Conservation (phyloP, 148 eudicot genomes). For the Rhododendron williamsianum region DNA sequence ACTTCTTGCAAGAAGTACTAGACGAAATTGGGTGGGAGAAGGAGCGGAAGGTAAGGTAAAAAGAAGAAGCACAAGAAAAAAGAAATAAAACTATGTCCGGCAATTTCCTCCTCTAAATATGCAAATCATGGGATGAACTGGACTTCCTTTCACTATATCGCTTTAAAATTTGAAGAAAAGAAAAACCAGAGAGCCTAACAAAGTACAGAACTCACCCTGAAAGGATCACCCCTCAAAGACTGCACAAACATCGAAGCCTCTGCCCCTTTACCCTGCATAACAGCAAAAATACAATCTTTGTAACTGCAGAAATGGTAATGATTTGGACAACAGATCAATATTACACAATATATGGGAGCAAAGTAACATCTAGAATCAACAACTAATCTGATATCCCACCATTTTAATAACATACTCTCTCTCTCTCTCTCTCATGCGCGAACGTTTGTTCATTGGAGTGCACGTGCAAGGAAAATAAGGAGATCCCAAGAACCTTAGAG, state of each 20-base stretch:
- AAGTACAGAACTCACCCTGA: slow-evolving; percentile 48
- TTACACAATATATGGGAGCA: neutral
- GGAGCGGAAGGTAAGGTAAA: neutral
- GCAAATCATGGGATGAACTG: neutral
- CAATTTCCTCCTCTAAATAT: neutral
- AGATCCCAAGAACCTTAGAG: neutral
- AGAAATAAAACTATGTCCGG: neutral
- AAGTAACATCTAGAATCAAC: neutral
- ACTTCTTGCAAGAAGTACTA: neutral
- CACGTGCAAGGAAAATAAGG: neutral
- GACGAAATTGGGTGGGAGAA: neutral
- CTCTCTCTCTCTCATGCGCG: neutral
- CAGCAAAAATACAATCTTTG: slow-evolving; percentile 4
- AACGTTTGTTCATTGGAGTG: neutral
- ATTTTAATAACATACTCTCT: neutral
- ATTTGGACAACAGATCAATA: neutral
- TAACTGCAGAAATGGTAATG: neutral
- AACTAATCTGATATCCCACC: neutral
- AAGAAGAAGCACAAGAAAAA: neutral
- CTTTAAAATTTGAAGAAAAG: neutral
- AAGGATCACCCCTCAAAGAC: slow-evolving; percentile 92
- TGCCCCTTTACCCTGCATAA: slow-evolving; percentile 64
- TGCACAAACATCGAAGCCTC: slow-evolving; percentile 84
- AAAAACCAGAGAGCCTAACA: neutral
- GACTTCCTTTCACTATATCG: neutral